Percentiles rank a stretch among this genome's conserved stretches.
These are phyloP conservation scores for Trametes elegans DNA, from an alignment of 768 basidiomycete genomes.

Conservation along the genomic window DNA sequence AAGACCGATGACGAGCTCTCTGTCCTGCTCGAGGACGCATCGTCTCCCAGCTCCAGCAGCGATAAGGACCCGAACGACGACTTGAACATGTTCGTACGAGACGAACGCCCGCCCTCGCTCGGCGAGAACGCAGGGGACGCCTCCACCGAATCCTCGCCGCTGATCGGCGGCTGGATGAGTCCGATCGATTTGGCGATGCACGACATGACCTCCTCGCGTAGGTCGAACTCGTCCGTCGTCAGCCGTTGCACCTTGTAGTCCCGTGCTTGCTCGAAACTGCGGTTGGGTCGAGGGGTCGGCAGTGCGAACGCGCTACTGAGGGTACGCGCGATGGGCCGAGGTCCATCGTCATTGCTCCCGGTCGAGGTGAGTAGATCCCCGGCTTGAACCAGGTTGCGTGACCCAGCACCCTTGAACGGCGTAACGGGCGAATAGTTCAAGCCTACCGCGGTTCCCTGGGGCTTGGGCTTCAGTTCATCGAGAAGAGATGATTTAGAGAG, in stretches of 20 bases:
- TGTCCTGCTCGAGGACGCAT: constrained; percentile 61
- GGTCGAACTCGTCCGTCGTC: constrained; percentile 77
- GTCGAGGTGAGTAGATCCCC: constrained; percentile 72
- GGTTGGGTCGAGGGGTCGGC: constrained; percentile 21
- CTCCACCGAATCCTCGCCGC: constrained; percentile 62
- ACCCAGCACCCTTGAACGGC: constrained; percentile 29
- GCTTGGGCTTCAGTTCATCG: constrained; percentile 25
- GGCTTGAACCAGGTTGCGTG: constrained; percentile 66
- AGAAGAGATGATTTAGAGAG: constrained; percentile 13
- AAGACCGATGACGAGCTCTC: constrained; percentile 52
- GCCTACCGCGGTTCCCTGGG: neutral
- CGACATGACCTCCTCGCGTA: constrained; percentile 96
- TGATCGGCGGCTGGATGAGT: constrained; percentile 80
- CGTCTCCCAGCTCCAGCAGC: constrained; percentile 68
- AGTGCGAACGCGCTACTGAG: constrained; percentile 16
- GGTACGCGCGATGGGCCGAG: constrained; percentile 27
- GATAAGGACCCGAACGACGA: constrained; percentile 77
- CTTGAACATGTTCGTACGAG: constrained; percentile 39
- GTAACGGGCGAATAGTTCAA: constrained; percentile 21
- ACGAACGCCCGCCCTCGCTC: constrained; percentile 36
- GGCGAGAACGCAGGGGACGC: constrained; percentile 63
- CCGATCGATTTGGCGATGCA: constrained; percentile 98
- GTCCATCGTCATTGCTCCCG: constrained; percentile 44
- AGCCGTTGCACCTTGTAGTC: constrained; percentile 25
- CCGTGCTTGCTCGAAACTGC: neutral